A percentile compares a stretch with the other conserved stretches of the same genome.
Evolutionary conservation across 768 basidiomycete species (phyloP).

Genomic region (Paxillus ammoniavirescens): DNA sequence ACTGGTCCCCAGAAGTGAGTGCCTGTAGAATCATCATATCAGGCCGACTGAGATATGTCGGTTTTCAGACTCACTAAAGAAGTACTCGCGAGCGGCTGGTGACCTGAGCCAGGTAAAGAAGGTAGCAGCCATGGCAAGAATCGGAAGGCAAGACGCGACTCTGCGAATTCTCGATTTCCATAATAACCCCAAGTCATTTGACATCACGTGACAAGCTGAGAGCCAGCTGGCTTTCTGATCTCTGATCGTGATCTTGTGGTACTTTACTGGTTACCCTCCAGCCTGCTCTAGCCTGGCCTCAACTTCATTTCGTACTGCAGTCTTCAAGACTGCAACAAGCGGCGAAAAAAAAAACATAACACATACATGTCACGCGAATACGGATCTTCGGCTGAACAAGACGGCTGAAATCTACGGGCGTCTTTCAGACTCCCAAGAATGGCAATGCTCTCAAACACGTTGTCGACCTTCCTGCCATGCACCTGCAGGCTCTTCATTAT

Average conservation of each 20-base stretch:
- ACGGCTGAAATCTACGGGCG: not conserved
- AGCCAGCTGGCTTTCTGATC: too few relatives aligned
- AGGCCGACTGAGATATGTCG: slow-evolving; percentile 8
- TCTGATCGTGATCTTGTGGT: not conserved
- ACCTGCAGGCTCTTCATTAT: slow-evolving; percentile 14
- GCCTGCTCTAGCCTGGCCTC: not conserved
- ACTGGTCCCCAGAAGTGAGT: slow-evolving; percentile 99
- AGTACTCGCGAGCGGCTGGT: slow-evolving; percentile 89
- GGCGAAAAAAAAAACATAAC: not conserved
- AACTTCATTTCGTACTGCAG: not conserved
- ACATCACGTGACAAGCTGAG: slow-evolving; percentile 12
- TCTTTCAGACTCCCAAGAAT: slow-evolving; percentile 31
- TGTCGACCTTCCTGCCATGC: slow-evolving; percentile 24
- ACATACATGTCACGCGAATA: not conserved
- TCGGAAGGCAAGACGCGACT: not conserved
- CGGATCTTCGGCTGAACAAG: slow-evolving; percentile 13
- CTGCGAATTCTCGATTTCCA: not conserved
- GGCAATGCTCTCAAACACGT: slow-evolving; percentile 25
- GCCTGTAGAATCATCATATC: slow-evolving; percentile 47
- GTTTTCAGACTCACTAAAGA: slow-evolving; percentile 73
- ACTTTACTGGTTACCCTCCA: too few relatives aligned
- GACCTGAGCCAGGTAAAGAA: slow-evolving; percentile 90
- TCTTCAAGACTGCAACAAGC: not conserved
- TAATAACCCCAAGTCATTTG: not conserved
- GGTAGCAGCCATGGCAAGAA: slow-evolving; percentile 66